Base-by-base conservation (phyloP, 202 grass and related monocot species). In the Zizania palustris region DNA sequence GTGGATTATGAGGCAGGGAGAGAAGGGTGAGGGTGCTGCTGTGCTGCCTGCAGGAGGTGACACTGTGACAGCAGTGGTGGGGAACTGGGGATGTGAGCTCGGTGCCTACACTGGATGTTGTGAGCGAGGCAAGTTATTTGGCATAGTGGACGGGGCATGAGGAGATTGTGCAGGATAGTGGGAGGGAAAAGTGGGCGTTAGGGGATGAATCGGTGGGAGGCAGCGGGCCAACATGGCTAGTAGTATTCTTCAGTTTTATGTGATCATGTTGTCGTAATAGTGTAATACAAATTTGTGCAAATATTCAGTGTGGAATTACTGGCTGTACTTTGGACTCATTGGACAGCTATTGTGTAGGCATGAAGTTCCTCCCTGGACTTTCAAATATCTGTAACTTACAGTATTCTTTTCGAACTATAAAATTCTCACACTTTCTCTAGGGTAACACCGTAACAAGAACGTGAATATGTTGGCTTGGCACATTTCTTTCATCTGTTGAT, bases 371-470 rank as follows among this genome's bases (percentile, higher is more conserved):
- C 14, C 14, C 51, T 55, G 51, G 16, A 55, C 19, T 55, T 55
- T 55, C n/a, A 55, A 55, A 18, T 15, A 53, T 53, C 14, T 19
- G 9, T 55, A 28, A 1, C 28, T 7, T 54, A n/a, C 19, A 74
- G 16, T 55, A 38, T 74, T 73, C 0, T 67, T 65, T 71, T 63
- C 59, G 16, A 11, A 83, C 21, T 45, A 39, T 63, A 28, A 28
- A 28, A 28, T 68, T 43, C n/a, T 64, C 5, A 9, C 41, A 51
- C 35, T 42, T 65, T 19, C 43, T 78, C 44, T 55, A 55, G 54
- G 60, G 43, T 49, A 60, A n/a, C n/a, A n/a, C n/a, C n/a, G n/a
- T n/a, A n/a, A 6, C 21, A 18, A 11, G 21, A 49, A 15, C n/a
- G 65, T 36, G 28, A 28, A 45, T 69, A 34, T 3, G 9, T 20